Base-by-base conservation (phyloP, 345 rosid species). In the Cardamine chenopodiifolia region DNA sequence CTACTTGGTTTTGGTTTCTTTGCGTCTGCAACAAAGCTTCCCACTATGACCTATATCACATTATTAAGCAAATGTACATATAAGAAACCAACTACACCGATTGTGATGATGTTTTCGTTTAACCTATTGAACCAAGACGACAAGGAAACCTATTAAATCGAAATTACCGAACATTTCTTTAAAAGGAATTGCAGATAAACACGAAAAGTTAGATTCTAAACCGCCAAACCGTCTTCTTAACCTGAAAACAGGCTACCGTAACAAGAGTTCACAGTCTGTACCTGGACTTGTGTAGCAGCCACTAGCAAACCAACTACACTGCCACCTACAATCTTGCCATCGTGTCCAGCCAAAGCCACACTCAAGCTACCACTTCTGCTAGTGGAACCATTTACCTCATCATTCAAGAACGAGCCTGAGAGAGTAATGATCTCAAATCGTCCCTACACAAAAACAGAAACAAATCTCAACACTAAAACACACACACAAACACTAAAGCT, bases 261-360 rank as follows among this genome's bases (percentile, higher is more conserved):
- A 57, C 62, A 32, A 32, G 62, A 57, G 44, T 58, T 35, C 29
- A 59, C 17, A 3, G 37, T 57, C 2, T 15, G 53, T 79, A 89
- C 99, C 97, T 90, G 97, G 60, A 95, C 97, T 8, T 88, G 82
- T 39, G 96, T 75, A 55, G 93, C 99, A 72, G 99, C 99, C 29
- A 76, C 60, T 55, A 95, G 67, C 78, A 76, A 62, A 79, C 97
- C 99, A 11, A 85, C 84, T 66, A 93, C 98, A 52, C 73, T 79
- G 68, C 99, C 99, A 55, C 97, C 97, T 67, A 95, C 39, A 70
- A 90, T 89, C 62, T 82, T 82, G 55, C 92, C 96, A 72, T 87
- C 96, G 4, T 90, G 62, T 5, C 91, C 92, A 29, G 93, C 96
- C 70, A 95, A 72, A 19, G 96, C 88, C 47, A 92, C 90, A 72